Percentiles rank a stretch among this genome's conserved stretches.
Evolutionary conservation across 2,329 filamentous ascomycete genomes (phyloP).

Genomic region (Aureobasidium lini): DNA sequence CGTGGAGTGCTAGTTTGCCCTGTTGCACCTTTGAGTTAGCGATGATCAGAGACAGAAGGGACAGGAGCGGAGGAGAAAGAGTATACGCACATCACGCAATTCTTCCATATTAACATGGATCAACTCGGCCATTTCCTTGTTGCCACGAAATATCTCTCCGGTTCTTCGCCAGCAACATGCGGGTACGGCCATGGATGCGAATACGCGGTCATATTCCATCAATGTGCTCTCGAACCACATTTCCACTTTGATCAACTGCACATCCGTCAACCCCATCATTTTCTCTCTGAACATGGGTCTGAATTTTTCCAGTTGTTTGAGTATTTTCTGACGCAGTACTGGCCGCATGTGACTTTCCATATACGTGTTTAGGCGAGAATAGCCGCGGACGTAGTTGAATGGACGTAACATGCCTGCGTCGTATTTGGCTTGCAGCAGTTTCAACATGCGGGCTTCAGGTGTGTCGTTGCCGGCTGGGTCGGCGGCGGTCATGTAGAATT

Average conservation of each 20-base stretch:
- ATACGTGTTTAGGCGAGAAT: slow-evolving; percentile 80
- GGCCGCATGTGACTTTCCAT: slow-evolving; percentile 83
- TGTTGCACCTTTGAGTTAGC: slow-evolving; percentile 31
- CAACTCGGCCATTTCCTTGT: slow-evolving; percentile 97
- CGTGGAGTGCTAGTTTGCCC: slow-evolving; percentile 91
- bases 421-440: slow-evolving; percentile 89
- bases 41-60: not conserved
- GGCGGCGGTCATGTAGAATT: slow-evolving; percentile 91
- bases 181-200: slow-evolving; percentile 97
- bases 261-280: slow-evolving; percentile 84
- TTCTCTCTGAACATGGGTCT: slow-evolving; percentile 93
- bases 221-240: slow-evolving; percentile 98
- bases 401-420: slow-evolving; percentile 90
- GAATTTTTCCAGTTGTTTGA: slow-evolving; percentile 86
- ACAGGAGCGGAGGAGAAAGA: not conserved
- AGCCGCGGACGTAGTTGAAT: slow-evolving; percentile 98
- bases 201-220: slow-evolving; percentile 97
- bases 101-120: slow-evolving; percentile 88
- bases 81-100: slow-evolving; percentile 68
- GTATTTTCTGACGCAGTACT: slow-evolving; percentile 78
- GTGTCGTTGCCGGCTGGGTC: slow-evolving; percentile 82
- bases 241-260: slow-evolving; percentile 89
- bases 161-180: slow-evolving; percentile 96
- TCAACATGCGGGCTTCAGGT: slow-evolving; percentile 91
- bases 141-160: slow-evolving; percentile 93